These are phyloP conservation scores for Craspedostauros australis DNA, from an alignment of 108 stramenopile genomes.

Conservation along the genomic window DNA sequence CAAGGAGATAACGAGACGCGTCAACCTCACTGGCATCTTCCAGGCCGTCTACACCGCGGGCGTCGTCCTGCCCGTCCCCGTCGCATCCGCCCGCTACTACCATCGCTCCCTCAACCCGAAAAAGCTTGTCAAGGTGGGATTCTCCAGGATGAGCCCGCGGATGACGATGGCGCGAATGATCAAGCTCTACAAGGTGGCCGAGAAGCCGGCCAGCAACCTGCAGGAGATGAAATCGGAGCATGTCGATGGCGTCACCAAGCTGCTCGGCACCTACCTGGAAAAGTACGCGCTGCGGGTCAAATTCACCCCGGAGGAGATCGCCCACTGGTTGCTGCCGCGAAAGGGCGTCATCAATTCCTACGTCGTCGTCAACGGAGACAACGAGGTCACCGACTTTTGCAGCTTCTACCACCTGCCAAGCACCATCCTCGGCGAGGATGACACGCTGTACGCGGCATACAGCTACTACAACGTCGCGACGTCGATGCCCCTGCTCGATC, in stretches of 20 bases:
- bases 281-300: constrained; percentile 77
- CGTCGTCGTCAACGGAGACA: constrained; percentile 72
- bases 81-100: constrained; percentile 89
- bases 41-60: constrained; percentile 99
- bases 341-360: constrained; percentile 87
- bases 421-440: constrained; percentile 74
- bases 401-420: constrained; percentile 95
- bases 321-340: constrained; percentile 95
- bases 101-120: constrained; percentile 93
- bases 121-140: constrained; percentile 93
- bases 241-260: constrained; percentile 66
- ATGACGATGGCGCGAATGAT: constrained; percentile 95
- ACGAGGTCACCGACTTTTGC: constrained; percentile 79
- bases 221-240: constrained; percentile 74
- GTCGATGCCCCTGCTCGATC: constrained; percentile 62
- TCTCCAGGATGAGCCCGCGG: constrained; percentile 74
- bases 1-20: constrained; percentile 98
- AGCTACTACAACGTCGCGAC: constrained; percentile 98
- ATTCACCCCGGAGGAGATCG: constrained; percentile 84
- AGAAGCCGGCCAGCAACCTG: constrained; percentile 27
- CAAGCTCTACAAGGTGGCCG: constrained; percentile 83
- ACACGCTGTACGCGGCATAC: constrained; percentile 91
- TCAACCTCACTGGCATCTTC: constrained; percentile 87
- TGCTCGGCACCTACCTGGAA: constrained; percentile 74
- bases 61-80: constrained; percentile 91